Conservation (phyloP, 2,329 filamentous ascomycete species). For the Cladosporium sp. region DNA sequence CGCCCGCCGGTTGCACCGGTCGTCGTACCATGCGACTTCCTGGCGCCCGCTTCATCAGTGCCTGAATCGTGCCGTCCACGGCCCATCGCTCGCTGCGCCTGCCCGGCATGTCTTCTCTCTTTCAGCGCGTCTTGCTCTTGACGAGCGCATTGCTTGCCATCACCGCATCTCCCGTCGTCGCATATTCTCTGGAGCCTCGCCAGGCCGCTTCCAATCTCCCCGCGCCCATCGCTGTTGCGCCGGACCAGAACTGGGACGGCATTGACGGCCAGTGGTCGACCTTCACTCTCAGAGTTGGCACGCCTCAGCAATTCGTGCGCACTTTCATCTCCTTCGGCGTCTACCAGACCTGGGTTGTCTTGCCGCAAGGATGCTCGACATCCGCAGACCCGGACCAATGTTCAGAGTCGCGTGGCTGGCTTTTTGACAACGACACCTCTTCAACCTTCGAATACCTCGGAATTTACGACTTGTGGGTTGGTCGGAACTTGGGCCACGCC, state of each 20-base stretch:
- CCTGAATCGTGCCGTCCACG: background rate
- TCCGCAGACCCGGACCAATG: slow-evolving; percentile 39
- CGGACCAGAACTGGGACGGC: slow-evolving; percentile 43
- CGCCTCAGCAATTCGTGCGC: slow-evolving; percentile 47
- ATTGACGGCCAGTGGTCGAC: slow-evolving; percentile 68
- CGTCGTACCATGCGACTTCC: slow-evolving; percentile 8
- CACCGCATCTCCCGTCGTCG: slow-evolving; percentile 11
- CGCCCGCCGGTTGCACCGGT: slow-evolving; percentile 1
- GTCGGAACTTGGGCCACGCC: slow-evolving; percentile 48
- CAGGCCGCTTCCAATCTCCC: slow-evolving; percentile 13
- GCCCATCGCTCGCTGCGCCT: background rate
- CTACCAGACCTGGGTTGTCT: slow-evolving; percentile 66
- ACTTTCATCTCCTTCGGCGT: slow-evolving; percentile 60
- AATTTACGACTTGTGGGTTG: slow-evolving; percentile 54
- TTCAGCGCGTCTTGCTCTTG: slow-evolving; percentile 18
- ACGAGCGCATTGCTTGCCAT: slow-evolving; percentile 20
- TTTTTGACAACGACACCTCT: slow-evolving; percentile 51
- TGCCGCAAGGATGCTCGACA: slow-evolving; percentile 49
- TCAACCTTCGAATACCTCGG: slow-evolving; percentile 55
- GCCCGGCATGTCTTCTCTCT: slow-evolving; percentile 13
- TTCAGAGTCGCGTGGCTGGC: slow-evolving; percentile 49
- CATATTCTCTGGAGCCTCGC: slow-evolving; percentile 12
- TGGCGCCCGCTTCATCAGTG: background rate
- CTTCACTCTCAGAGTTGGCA: slow-evolving; percentile 54
- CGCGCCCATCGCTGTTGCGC: slow-evolving; percentile 24